Conservation (phyloP, 140 eudicot species). For the Anethum foeniculum region DNA sequence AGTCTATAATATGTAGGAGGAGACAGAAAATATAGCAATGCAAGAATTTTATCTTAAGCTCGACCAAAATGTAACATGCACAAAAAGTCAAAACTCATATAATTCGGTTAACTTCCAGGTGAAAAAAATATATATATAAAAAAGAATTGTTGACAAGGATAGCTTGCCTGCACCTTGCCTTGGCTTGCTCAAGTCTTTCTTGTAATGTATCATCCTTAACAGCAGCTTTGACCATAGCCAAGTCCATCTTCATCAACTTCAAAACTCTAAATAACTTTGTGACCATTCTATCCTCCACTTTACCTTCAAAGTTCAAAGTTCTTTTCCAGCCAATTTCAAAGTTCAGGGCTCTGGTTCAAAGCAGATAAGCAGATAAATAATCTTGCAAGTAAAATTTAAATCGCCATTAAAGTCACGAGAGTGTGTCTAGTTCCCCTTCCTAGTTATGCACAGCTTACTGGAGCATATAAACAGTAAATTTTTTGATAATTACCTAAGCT, state of each 20-base stretch:
- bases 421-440: too few species aligned
- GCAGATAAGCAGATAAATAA: too few species aligned
- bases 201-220: constrained; percentile 78
- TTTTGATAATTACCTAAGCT: too few species aligned
- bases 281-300: constrained; percentile 86
- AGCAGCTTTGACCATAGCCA: constrained; percentile 85
- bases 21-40: neutral
- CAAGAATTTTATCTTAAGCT: neutral
- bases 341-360: too few species aligned
- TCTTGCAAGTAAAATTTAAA: too few species aligned
- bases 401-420: too few species aligned
- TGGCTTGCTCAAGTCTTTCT: constrained; percentile 68
- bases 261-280: constrained; percentile 67
- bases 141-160: constrained; percentile 82
- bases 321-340: too few species aligned
- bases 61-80: neutral
- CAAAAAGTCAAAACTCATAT: neutral
- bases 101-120: neutral
- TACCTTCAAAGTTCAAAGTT: too few species aligned
- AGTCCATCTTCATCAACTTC: constrained; percentile 93
- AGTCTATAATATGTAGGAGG: neutral
- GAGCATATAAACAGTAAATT: too few species aligned
- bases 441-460: too few species aligned
- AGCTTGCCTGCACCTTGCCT: constrained; percentile 84
- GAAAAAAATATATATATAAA: constrained; percentile 16